A percentile compares a stretch with the other conserved stretches of the same genome.
These are phyloP conservation scores for Jatropha podagrica DNA, from an alignment of 441 rosid genomes.

Conservation along the genomic window DNA sequence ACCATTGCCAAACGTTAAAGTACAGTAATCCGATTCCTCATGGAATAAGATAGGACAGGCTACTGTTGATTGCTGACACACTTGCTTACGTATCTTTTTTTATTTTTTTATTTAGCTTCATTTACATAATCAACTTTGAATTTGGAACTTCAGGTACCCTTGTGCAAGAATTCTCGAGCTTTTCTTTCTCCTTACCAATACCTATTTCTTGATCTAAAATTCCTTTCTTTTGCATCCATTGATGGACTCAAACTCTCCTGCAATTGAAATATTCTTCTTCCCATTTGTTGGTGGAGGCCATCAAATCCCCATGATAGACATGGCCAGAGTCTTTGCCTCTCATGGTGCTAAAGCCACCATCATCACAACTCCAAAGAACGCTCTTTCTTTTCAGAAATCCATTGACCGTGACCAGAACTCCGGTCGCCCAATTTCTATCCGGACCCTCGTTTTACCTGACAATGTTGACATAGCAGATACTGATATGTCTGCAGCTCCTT, in stretches of 20 bases:
- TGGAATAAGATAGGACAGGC: too few species aligned
- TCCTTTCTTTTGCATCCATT: conserved; percentile 9
- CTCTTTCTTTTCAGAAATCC: conserved; percentile 23
- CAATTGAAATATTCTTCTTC: conserved; percentile 45
- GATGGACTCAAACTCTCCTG: conserved; percentile 28
- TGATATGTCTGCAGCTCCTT: conserved; percentile 27
- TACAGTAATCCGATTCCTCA: too few species aligned
- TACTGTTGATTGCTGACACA: conserved; percentile 8
- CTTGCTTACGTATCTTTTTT: conserved; percentile 8
- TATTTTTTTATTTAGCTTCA: too few species aligned
- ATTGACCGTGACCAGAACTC: conserved; percentile 21
- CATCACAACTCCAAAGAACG: conserved; percentile 28
- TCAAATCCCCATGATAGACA: conserved; percentile 49
- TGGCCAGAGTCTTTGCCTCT: conserved; percentile 43
- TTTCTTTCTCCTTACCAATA: neutral
- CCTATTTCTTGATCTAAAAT: neutral
- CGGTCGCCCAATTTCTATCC: conserved; percentile 24
- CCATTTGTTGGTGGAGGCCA: conserved; percentile 48
- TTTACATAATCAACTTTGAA: neutral
- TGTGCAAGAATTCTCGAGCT: neutral
- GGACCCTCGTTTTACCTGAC: conserved; percentile 21
- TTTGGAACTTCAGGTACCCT: neutral
- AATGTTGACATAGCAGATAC: conserved; percentile 19
- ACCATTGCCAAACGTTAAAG: too few species aligned
- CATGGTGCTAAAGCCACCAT: conserved; percentile 29